Conservation (phyloP, 2,329 filamentous ascomycete genomes). For the Aspergillus felis region DNA sequence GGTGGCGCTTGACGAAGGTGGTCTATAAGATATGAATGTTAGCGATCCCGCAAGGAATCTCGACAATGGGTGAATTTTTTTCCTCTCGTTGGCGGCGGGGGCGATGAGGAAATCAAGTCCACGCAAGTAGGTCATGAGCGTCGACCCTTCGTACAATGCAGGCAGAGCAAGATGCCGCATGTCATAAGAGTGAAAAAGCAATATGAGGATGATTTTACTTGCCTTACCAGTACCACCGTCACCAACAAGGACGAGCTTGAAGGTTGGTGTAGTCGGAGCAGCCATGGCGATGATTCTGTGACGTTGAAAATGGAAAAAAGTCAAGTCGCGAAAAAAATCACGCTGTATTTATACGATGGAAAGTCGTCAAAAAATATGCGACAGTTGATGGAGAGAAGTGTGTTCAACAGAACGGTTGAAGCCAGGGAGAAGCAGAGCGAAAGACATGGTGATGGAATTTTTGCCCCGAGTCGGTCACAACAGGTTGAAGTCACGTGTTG, state of each 20-base stretch:
- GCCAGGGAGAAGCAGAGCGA: conserved; percentile 26
- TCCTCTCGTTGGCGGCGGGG: conserved; percentile 23
- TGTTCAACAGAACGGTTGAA: conserved; percentile 19
- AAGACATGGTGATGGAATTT: conserved; percentile 28
- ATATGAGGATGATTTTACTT: conserved; percentile 35
- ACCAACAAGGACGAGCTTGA: conserved; percentile 99
- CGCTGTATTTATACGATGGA: conserved; percentile 8
- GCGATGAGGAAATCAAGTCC: conserved; percentile 12
- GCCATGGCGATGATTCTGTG: conserved; percentile 55
- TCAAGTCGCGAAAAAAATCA: conserved; percentile 11
- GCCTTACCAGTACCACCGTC: conserved; percentile 99
- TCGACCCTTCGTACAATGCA: not conserved
- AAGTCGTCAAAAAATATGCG: conserved; percentile 19
- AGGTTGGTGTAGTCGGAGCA: conserved; percentile 65
- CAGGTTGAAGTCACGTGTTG: conserved; percentile 16
- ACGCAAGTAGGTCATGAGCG: conserved; percentile 1
- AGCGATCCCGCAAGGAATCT: conserved; percentile 15
- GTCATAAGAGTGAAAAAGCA: conserved; percentile 6
- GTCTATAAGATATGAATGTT: conserved; percentile 58
- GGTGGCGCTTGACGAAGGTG: conserved; percentile 99
- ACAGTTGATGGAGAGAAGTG: conserved; percentile 16
- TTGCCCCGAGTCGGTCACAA: conserved; percentile 22
- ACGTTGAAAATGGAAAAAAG: conserved; percentile 16
- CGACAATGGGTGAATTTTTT: conserved; percentile 23
- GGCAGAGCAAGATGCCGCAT: not conserved